Evolutionary conservation across 2,329 filamentous ascomycete species (phyloP).

Genomic region (Aureobasidium sp.): DNA sequence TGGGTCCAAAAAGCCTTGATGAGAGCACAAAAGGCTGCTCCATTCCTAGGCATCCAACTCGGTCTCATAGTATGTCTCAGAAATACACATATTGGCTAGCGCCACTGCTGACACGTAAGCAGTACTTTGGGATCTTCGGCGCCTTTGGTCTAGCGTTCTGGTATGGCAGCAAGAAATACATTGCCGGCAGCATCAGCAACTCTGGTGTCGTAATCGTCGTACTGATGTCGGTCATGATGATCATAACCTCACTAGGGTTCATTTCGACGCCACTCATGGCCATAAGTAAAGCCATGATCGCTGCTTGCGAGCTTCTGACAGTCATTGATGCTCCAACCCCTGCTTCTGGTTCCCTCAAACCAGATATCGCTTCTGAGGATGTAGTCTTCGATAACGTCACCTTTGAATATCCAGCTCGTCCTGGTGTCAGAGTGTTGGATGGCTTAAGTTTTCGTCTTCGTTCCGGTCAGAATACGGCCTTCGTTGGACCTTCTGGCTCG

Average conservation of each 20-base stretch:
- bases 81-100: too few species aligned
- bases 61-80: slow-evolving; percentile 37
- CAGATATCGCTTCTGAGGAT: slow-evolving; percentile 53
- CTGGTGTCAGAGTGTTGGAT: slow-evolving; percentile 84
- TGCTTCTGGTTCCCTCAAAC: background rate
- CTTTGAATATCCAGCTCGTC: slow-evolving; percentile 89
- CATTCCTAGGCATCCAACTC: slow-evolving; percentile 47
- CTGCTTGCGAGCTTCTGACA: background rate
- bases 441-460: slow-evolving; percentile 68
- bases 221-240: background rate
- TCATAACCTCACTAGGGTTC: background rate
- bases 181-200: background rate
- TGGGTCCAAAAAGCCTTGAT: slow-evolving; percentile 32
- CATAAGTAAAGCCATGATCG: background rate
- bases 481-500: slow-evolving; percentile 90
- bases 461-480: slow-evolving; percentile 91
- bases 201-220: background rate
- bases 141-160: slow-evolving; percentile 61
- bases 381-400: slow-evolving; percentile 80
- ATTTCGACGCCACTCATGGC: background rate
- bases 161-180: slow-evolving; percentile 45
- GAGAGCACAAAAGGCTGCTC: slow-evolving; percentile 49
- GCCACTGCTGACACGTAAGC: background rate
- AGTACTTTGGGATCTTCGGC: slow-evolving; percentile 58
- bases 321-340: background rate